phyloP scores from a whole-genome alignment of 371 early-diverging fungal species.

The Mucor velutinosus region DNA sequence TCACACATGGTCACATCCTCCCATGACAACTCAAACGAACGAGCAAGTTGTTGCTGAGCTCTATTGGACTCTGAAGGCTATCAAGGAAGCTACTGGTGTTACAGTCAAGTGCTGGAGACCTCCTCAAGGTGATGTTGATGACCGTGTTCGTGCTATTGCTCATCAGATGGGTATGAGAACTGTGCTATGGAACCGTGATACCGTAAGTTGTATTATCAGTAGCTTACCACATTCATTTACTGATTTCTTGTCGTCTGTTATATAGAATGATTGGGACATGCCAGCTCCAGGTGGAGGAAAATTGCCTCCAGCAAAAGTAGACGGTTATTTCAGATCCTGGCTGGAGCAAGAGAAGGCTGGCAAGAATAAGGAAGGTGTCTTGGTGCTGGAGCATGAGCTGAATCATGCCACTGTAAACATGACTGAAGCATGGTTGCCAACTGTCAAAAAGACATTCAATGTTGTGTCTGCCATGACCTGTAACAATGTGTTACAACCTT shows the following conservation, averaged over 20 bases:
- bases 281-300: constrained; percentile 33
- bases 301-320: neutral
- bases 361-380: constrained; percentile 42
- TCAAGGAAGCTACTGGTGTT: constrained; percentile 57
- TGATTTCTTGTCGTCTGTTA: neutral
- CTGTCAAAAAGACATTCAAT: constrained; percentile 37
- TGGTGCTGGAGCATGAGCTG: constrained; percentile 51
- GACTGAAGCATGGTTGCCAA: constrained; percentile 48
- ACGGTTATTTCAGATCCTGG: constrained; percentile 36
- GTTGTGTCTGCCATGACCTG: constrained; percentile 53
- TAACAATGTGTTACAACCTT: constrained; percentile 51
- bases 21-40: constrained; percentile 54
- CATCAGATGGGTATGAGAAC: constrained; percentile 52
- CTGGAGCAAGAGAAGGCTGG: constrained; percentile 31
- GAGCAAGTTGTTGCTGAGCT: constrained; percentile 60
- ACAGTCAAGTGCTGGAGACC: constrained; percentile 60
- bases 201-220: neutral
- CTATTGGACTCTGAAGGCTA: constrained; percentile 50
- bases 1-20: constrained; percentile 62
- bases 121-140: constrained; percentile 58
- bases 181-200: constrained; percentile 37
- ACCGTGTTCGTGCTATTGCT: constrained; percentile 51
- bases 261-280: constrained; percentile 34
- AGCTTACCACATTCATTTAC: neutral
- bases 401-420: constrained; percentile 44